Percentiles rank a stretch among this genome's conserved stretches.
Conservation (phyloP, 306 rosid genomes). For the Vigna radiata region DNA sequence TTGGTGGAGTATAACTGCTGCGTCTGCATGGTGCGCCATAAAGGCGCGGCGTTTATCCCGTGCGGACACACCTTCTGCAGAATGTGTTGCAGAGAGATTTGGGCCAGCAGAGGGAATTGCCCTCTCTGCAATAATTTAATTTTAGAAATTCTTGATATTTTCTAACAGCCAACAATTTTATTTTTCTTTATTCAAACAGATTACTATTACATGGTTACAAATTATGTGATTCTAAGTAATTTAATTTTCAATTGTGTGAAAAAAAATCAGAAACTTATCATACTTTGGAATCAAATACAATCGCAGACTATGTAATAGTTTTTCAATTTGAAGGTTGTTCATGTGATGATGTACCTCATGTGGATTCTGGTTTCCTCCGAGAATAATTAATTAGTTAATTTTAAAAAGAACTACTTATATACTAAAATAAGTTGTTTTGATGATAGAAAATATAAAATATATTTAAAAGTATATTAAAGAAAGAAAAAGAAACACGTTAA, state of each 20-base stretch:
- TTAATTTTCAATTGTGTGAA: neutral
- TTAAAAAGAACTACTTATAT: no score
- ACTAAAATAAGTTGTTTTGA: no score
- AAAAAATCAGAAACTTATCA: neutral
- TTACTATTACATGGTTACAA: no score
- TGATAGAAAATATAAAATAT: no score
- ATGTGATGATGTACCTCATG: no score
- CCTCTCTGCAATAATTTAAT: constrained; percentile 87
- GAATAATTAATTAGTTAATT: no score
- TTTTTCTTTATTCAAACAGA: neutral
- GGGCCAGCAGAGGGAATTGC: constrained; percentile 81
- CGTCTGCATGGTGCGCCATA: constrained; percentile 94
- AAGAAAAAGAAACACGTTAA: no score
- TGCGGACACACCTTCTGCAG: constrained; percentile 97
- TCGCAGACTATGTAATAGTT: neutral
- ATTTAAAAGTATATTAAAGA: no score
- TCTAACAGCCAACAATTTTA: constrained; percentile 45
- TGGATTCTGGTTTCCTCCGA: no score
- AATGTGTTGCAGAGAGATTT: constrained; percentile 79
- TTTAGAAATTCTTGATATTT: constrained; percentile 80
- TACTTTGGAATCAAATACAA: neutral
- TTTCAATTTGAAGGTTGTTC: neutral
- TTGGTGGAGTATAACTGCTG: constrained; percentile 65
- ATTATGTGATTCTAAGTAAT: neutral
- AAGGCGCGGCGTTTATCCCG: constrained; percentile 77